Evolutionary conservation across 2,329 filamentous ascomycete genomes (phyloP), one percentile per base, ranked within the genome.

Genomic region (Penicillium olsonii): DNA sequence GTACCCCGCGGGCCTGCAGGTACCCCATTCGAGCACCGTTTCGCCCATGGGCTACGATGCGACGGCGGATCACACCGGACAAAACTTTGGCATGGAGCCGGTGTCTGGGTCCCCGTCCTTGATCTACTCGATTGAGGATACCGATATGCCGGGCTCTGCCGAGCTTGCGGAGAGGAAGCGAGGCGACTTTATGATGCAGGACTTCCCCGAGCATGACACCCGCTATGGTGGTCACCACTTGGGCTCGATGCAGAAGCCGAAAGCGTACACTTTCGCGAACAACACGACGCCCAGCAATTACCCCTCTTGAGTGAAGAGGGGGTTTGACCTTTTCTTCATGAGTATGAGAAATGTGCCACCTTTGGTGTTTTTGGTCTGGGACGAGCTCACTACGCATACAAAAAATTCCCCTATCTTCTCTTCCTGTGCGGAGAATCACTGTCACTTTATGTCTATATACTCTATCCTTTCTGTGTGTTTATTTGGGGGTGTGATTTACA

Each of bases 161-260:
- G 57, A 55, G 31, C 49, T 47, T 10, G 57, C 57, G 6, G 68
- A 72, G 12, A 53, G 66, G 35, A 70, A 70, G 59, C 61, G 59
- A 31, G 66, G 67, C 1, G 70, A 75, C 53, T 75, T 75, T 52
- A 64, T 68, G 48, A 74, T 76, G 42, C 70, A 73, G 42, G 73
- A 75, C 50, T 76, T 73, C 50, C 68, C 72, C 11, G 66, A 75
- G 50, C 73, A 77, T 51, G 68, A 71, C 46, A 65, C 68, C n/a
- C 68, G 68, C 18, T 70, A 68, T 50, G 65, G 68, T 37, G 67
- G 72, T n/a, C 69, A 75, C 47, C 71, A 74, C 48, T 60, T 75
- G 42, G 58, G 67, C 22, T 66, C 66, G 31, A 46, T 48, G 18
- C 70, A 74, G 48, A 69, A 68, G 57, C 68, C 70, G 6, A 74